Percentiles rank a stretch among this genome's conserved stretches.
phyloP scores from a whole-genome alignment of 1,284 basidiomycete genomes.

The Heterobasidion irregulare region DNA sequence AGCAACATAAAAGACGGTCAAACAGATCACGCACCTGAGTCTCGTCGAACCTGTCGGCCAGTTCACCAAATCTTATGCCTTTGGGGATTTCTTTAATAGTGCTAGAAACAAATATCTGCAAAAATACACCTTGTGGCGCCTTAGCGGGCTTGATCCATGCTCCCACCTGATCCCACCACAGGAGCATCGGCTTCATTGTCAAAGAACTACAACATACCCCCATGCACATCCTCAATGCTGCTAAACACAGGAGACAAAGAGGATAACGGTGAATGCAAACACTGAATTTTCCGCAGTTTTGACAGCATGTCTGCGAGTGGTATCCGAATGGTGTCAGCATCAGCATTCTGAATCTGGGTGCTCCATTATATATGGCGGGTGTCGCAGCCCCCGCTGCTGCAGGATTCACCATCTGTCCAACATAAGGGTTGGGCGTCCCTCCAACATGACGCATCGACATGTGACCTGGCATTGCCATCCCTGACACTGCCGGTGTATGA shows the following conservation, averaged over 20 bases:
- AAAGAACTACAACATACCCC: conserved; percentile 30
- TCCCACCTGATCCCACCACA: neutral
- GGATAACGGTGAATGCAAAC: conserved; percentile 16
- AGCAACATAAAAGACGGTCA: neutral
- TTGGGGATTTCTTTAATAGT: conserved; percentile 11
- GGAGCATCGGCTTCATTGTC: conserved; percentile 21
- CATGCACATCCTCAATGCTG: conserved; percentile 11
- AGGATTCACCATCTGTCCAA: conserved; percentile 15
- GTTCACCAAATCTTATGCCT: neutral
- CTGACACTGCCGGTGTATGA: conserved; percentile 39
- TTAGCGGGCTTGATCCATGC: conserved; percentile 5
- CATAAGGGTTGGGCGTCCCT: conserved; percentile 73
- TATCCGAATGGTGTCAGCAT: conserved; percentile 38
- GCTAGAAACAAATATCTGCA: conserved; percentile 19
- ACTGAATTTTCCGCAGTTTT: neutral
- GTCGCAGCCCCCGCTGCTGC: conserved; percentile 13
- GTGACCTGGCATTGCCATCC: conserved; percentile 68
- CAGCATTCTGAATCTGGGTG: conserved; percentile 12
- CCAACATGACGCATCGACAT: conserved; percentile 62
- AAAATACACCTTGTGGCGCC: conserved; percentile 14
- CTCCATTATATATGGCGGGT: conserved; percentile 17
- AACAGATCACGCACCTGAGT: conserved; percentile 7
- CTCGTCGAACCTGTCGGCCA: conserved; percentile 7
- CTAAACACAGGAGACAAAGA: conserved; percentile 15
- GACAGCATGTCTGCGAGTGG: conserved; percentile 15